Evolutionary conservation across 306 rosid genomes (phyloP).

Genomic region (Parietaria judaica): DNA sequence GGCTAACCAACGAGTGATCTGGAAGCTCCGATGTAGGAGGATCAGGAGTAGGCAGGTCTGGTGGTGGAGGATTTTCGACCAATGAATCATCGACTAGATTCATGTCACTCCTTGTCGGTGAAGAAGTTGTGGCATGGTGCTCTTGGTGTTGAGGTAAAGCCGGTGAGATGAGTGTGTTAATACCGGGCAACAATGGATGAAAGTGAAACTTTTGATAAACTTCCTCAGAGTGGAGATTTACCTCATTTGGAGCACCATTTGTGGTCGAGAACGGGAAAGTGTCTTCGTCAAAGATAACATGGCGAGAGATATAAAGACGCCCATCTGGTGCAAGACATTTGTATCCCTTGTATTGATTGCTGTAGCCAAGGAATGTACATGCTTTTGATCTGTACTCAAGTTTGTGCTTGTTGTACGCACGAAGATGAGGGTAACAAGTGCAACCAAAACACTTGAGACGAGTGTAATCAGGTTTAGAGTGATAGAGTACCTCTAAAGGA

Average conservation of each 20-base stretch:
- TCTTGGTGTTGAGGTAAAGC: too few relatives aligned
- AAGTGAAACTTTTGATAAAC: background rate
- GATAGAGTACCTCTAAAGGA: background rate
- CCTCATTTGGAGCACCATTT: background rate
- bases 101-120: too few relatives aligned
- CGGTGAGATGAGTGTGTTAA: too few relatives aligned
- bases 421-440: background rate
- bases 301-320: background rate
- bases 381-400: background rate
- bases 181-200: too few relatives aligned
- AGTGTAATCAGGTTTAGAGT: background rate
- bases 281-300: background rate
- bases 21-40: too few relatives aligned
- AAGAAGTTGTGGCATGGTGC: too few relatives aligned
- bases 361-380: background rate
- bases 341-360: background rate
- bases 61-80: too few relatives aligned
- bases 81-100: too few relatives aligned
- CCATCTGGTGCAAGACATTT: background rate
- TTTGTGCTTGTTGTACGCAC: background rate
- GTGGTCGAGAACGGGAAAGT: background rate
- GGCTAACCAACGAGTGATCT: too few relatives aligned
- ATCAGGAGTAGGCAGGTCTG: too few relatives aligned
- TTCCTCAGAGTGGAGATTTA: background rate
- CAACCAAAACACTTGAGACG: background rate